Evolutionary conservation across 2,329 filamentous ascomycete genomes (phyloP).

Genomic region (Phialophora macrospora): DNA sequence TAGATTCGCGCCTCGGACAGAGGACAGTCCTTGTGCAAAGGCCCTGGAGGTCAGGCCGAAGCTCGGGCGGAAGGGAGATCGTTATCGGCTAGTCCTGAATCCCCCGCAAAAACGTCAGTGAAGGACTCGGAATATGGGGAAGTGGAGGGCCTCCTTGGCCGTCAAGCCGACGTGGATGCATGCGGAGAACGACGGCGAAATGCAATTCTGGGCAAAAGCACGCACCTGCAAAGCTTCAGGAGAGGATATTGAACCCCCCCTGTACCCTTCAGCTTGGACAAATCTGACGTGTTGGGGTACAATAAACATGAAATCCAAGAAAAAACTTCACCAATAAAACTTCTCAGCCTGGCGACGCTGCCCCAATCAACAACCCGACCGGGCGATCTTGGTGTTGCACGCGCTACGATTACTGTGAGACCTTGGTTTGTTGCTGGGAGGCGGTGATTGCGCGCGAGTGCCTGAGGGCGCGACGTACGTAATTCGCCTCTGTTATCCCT

Average conservation of each 20-base stretch:
- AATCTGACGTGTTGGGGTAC: background rate
- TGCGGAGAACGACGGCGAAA: background rate
- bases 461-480: background rate
- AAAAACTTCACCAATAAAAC: background rate
- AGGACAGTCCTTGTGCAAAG: background rate
- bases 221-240: background rate
- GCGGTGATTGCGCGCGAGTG: background rate
- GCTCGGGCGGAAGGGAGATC: background rate
- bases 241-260: background rate
- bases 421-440: background rate
- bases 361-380: background rate
- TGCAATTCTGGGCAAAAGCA: background rate
- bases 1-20: too few species aligned
- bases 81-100: background rate
- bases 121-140: background rate
- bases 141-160: background rate
- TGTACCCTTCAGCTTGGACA: background rate
- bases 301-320: background rate
- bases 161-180: background rate
- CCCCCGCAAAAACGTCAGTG: background rate
- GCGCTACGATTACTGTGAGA: background rate
- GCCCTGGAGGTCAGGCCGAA: background rate
- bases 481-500: background rate
- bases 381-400: background rate
- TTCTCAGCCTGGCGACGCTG: background rate